Conservation (phyloP, 2,329 filamentous ascomycete species). For the Pleoardoris graminearum region DNA sequence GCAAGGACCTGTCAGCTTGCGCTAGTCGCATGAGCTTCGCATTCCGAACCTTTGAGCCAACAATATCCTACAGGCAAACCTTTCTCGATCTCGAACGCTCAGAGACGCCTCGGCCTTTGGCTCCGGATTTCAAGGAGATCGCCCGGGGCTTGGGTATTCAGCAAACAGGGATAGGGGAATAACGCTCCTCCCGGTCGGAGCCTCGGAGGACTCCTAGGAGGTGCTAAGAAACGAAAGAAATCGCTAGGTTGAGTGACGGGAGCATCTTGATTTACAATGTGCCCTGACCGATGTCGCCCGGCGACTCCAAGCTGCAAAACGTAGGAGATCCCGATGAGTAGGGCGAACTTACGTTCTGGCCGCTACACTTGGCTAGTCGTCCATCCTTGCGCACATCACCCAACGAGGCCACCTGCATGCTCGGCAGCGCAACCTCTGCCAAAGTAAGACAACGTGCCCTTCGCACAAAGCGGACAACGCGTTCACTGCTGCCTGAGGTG, state of each 20-base stretch:
- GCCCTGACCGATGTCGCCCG: background rate
- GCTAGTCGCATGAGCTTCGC: background rate
- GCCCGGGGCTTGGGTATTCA: background rate
- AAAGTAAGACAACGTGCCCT: background rate
- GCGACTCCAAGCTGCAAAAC: background rate
- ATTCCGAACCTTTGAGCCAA: background rate
- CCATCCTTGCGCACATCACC: background rate
- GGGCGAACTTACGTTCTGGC: background rate
- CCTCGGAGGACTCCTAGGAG: background rate
- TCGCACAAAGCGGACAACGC: background rate
- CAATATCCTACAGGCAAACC: background rate
- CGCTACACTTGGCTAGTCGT: background rate
- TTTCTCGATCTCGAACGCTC: no score
- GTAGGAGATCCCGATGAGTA: background rate
- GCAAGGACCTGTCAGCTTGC: background rate
- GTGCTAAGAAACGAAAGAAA: background rate
- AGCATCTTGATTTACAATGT: background rate
- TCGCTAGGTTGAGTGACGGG: background rate
- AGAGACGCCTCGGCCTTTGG: no score
- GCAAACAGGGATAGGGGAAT: background rate
- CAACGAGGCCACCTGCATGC: no score
- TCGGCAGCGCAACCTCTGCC: background rate
- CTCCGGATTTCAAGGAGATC: background rate
- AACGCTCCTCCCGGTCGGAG: background rate
- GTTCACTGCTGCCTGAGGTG: constrained; percentile 2